phyloP scores from a whole-genome alignment of 2,329 filamentous ascomycete genomes.

The Aspergillus terreus region DNA sequence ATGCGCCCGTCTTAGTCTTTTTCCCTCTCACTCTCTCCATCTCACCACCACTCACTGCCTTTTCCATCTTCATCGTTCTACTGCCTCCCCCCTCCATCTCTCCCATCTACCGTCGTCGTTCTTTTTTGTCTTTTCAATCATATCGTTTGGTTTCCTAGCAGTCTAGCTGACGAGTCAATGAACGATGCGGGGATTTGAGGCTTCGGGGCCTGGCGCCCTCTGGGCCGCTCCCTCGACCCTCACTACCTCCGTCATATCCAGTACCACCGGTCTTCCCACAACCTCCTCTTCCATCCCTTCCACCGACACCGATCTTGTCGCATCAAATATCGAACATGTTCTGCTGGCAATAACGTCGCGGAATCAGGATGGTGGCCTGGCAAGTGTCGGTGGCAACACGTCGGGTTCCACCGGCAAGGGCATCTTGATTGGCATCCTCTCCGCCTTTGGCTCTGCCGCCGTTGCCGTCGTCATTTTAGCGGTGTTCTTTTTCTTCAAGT shows the following conservation, averaged over 20 bases:
- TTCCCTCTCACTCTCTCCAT: constrained; percentile 1
- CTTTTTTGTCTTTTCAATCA: not conserved
- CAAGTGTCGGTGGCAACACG: constrained; percentile 37
- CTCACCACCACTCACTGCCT: constrained; percentile 11
- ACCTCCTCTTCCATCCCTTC: constrained; percentile 10
- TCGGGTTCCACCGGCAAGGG: constrained; percentile 63
- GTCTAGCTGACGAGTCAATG: constrained; percentile 23
- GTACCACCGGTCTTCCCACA: constrained; percentile 25
- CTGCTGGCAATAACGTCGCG: constrained; percentile 24
- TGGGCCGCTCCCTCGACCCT: constrained; percentile 33
- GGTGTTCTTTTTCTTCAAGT: constrained; percentile 89
- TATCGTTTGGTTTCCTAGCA: not conserved
- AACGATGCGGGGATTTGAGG: constrained; percentile 39
- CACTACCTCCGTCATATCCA: constrained; percentile 27
- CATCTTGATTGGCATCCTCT: constrained; percentile 90
- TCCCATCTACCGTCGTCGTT: constrained; percentile 2
- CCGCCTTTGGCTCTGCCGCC: constrained; percentile 86
- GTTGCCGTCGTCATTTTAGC: constrained; percentile 76
- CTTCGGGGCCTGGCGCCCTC: constrained; percentile 35
- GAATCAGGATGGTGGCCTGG: constrained; percentile 17
- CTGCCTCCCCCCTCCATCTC: constrained; percentile 9
- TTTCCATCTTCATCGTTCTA: constrained; percentile 9
- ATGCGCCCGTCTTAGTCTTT: constrained; percentile 4
- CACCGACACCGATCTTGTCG: constrained; percentile 13
- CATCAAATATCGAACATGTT: constrained; percentile 39